These are phyloP conservation scores for Penicillium goetzii DNA, from an alignment of 495 filamentous ascomycete genomes.

Conservation along the genomic window DNA sequence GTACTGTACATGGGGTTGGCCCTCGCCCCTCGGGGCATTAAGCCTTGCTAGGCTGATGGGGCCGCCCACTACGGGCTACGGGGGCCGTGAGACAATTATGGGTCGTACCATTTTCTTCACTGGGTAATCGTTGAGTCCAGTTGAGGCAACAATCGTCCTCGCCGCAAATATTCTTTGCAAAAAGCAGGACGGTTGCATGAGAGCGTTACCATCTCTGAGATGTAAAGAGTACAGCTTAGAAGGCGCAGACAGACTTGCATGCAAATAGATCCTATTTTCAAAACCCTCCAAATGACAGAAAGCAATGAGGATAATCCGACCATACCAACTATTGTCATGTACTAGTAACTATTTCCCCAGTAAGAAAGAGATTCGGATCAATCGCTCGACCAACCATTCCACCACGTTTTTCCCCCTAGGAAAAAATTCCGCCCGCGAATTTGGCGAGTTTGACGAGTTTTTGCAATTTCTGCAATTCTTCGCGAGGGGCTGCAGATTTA, in stretches of 20 bases:
- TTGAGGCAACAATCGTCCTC: conserved; percentile 20
- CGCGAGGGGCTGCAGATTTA: conserved; percentile 1
- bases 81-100: conserved; percentile 30
- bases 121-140: conserved; percentile 20
- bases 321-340: neutral
- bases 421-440: neutral
- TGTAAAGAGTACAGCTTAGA: neutral
- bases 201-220: neutral
- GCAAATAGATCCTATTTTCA: neutral
- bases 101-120: conserved; percentile 26
- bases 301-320: neutral
- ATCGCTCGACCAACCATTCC: neutral
- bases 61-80: conserved; percentile 35
- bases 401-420: neutral
- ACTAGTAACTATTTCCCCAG: neutral
- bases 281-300: neutral
- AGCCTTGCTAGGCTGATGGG: conserved; percentile 33
- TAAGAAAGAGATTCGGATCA: neutral
- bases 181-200: neutral
- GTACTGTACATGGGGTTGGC: conserved; percentile 47
- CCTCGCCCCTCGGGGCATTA: conserved; percentile 17
- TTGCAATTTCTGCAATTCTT: conserved; percentile 2
- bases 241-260: neutral
- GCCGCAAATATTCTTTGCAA: conserved; percentile 7
- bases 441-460: neutral